phyloP scores from a whole-genome alignment of 1,284 basidiomycete genomes.

The Cystodermella granulosa region DNA sequence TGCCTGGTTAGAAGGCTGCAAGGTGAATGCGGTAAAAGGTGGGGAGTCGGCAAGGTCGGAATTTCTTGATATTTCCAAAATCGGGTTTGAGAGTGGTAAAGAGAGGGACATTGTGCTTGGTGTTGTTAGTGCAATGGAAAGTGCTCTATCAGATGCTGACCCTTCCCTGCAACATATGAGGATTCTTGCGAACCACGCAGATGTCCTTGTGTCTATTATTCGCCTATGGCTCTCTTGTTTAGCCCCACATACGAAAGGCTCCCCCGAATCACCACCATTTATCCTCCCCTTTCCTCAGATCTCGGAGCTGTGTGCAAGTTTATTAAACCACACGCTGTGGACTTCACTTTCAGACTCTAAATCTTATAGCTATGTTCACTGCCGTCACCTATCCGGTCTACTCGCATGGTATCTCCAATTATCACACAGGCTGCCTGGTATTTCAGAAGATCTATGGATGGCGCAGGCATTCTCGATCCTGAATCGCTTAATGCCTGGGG shows the following conservation, averaged over 20 bases:
- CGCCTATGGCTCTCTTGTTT: constrained; percentile 61
- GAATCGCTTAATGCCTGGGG: constrained; percentile 55
- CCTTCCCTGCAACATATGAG: constrained; percentile 4
- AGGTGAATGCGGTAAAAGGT: constrained; percentile 61
- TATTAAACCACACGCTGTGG: constrained; percentile 53
- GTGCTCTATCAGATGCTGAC: constrained; percentile 13
- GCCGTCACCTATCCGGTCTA: constrained; percentile 51
- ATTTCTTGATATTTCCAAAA: constrained; percentile 33
- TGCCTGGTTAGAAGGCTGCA: constrained; percentile 71
- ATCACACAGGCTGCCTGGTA: constrained; percentile 52
- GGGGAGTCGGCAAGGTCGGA: constrained; percentile 59
- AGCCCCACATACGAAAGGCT: constrained; percentile 22
- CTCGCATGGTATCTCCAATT: constrained; percentile 54
- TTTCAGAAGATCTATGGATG: constrained; percentile 56
- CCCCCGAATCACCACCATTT: constrained; percentile 35
- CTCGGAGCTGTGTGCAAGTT: constrained; percentile 47
- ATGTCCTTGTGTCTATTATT: constrained; percentile 46
- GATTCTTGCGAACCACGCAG: constrained; percentile 33
- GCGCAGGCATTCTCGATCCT: constrained; percentile 59
- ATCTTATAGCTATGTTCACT: constrained; percentile 34
- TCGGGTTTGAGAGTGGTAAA: constrained; percentile 41
- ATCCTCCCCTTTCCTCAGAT: constrained; percentile 53
- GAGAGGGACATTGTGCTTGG: constrained; percentile 38
- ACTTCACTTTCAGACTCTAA: constrained; percentile 25
- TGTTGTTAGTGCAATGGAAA: constrained; percentile 34